Base-by-base conservation (phyloP, 2,329 filamentous ascomycete genomes). In the Fusarium dimerum region DNA sequence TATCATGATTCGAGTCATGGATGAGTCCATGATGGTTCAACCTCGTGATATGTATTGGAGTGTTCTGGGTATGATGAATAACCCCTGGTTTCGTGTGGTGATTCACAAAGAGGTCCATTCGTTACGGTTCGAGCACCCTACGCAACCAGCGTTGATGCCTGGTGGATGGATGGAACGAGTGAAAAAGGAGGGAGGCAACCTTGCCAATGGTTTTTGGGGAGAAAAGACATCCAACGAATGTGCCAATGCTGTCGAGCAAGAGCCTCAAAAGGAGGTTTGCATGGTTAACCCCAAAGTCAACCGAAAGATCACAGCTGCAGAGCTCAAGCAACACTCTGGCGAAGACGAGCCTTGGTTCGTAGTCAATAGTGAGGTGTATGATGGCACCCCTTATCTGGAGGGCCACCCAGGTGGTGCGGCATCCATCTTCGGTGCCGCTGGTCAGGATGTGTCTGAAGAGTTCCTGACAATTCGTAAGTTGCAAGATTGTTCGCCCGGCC, bases 61-160 rank as follows among this genome's bases (percentile, higher is more conserved):
- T 54, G 91, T 96, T 2, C 75, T 96, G 39, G 92, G 92, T 0
- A 97, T 97, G 92, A 96, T 97, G 92, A 96, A 96, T 73, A 96
- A 96, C 63, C 89, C 90, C 0, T 97, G 92, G 92, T 97, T 88
- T 70, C 81, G 92, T 6, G 82, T 97, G 1, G 83, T 86, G 2
- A 88, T 97, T 49, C 82, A 84, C 47, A 86, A 85, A 50, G 86
- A 92, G 54, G 78, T 77, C 1, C 53, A 65, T 41, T 71, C 67
- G 8, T 72, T 96, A 40, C 79, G 83, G 6, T 97, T 97, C 61
- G 92, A 96, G 69, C 92, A 97, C 63, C 92, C 92, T 0, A 95
- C 91, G 3, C 88, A 92, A 57, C 90, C 92, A 7, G 86, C 87
- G 1, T 71, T 91, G 38, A 86, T 87, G 59, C 80, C 88, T 0